Evolutionary conservation across 352 stramenopile species (phyloP), one percentile per base, ranked within the genome.

Genomic region (Pilasporangium apinafurcum): DNA sequence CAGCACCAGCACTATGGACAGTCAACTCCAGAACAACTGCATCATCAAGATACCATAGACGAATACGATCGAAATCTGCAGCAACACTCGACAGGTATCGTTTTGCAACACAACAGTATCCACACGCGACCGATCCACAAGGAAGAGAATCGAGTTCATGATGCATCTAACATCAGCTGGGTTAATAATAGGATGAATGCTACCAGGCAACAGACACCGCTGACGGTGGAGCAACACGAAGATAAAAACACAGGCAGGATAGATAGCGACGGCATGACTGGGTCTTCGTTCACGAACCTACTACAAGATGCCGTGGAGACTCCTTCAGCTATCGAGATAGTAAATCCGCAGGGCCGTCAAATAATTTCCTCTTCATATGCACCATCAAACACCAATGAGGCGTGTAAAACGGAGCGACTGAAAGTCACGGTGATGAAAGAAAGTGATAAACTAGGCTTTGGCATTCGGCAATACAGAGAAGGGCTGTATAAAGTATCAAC

Each of bases 401-500:
- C 40, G 37, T 26, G 47, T 8, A 32, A 38, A 26, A 42, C 52
- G n/a, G 22, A 37, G 9, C 61, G 49, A 14, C 37, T 86, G 44
- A 77, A 44, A 4, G 52, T 89, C 9, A 44, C 53, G 16, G 55
- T 86, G 6, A 47, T 48, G 33, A 86, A 85, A 34, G 36, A 75
- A 29, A 71, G 69, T 3, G 58, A 81, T 38, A 72, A 58, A 34
- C 53, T 89, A 36, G 73, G 77, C 21, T 89, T 86, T 48, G 71
- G 73, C 3, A 80, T 86, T 49, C 68, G 74, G 35, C 76, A 86
- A 27, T 71, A 89, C 48, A 50, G 51, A 13, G 55, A 59, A 17
- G 71, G 66, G 20, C 52, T 73, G 14, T 49, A 86, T 7, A 66
- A 75, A 30, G 71, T 89, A 41, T 86, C 73, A 36, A 78, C 71